Percentiles rank a stretch among this genome's conserved stretches.
Conservation (phyloP, 106 monocot genomes). For the Agapanthus africanus region DNA sequence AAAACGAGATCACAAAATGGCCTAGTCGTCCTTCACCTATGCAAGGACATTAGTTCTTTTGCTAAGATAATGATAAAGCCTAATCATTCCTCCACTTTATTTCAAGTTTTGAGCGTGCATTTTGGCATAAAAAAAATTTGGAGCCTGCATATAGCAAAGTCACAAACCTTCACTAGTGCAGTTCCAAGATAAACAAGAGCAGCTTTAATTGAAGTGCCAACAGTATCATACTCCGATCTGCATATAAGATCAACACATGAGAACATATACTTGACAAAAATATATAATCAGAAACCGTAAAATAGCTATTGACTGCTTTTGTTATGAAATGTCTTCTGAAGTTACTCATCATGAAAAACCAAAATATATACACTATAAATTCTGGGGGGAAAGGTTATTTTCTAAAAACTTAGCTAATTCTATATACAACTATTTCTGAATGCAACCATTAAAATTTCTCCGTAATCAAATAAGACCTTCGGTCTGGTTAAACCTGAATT, state of each 20-base stretch:
- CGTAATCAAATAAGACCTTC: too few species aligned
- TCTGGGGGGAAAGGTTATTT: too few species aligned
- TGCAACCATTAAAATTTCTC: too few species aligned
- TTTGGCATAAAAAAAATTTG: too few species aligned
- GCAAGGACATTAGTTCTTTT: background rate
- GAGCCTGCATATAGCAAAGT: too few species aligned
- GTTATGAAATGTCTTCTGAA: slow-evolving; percentile 1
- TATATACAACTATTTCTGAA: too few species aligned
- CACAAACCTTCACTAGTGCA: slow-evolving; percentile 82
- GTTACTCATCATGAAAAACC: background rate
- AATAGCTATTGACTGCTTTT: background rate
- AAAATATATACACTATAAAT: too few species aligned
- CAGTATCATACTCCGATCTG: slow-evolving; percentile 92
- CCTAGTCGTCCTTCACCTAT: too few species aligned
- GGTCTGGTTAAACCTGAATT: too few species aligned
- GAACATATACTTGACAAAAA: background rate
- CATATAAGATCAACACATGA: slow-evolving; percentile 2
- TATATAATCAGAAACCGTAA: background rate
- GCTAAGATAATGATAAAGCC: background rate
- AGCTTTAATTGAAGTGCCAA: slow-evolving; percentile 87
- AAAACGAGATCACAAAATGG: background rate
- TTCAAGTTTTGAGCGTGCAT: too few species aligned
- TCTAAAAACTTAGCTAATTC: too few species aligned
- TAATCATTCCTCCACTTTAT: background rate
- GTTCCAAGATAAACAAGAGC: slow-evolving; percentile 84